A percentile compares a stretch with the other conserved stretches of the same genome.
These are phyloP conservation scores for Camillea tinctor DNA, from an alignment of 2,329 filamentous ascomycete species.

Conservation along the genomic window DNA sequence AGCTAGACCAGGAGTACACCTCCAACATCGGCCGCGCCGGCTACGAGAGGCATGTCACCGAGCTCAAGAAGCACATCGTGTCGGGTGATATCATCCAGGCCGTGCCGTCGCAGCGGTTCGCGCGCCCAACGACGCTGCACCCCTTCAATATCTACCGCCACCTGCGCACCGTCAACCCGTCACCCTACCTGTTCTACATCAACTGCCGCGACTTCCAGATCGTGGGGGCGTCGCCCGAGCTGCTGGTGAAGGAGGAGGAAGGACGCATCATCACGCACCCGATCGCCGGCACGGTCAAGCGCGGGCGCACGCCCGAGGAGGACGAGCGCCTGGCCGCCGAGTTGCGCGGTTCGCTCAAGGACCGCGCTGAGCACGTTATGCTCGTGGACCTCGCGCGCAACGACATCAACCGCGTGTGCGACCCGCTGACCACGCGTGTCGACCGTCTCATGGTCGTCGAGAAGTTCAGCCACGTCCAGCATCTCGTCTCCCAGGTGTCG, in stretches of 20 bases:
- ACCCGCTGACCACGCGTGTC: constrained; percentile 84
- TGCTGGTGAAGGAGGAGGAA: constrained; percentile 86
- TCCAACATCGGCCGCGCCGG: constrained; percentile 89
- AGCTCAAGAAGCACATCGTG: constrained; percentile 86
- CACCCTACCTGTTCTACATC: constrained; percentile 95
- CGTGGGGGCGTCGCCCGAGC: constrained; percentile 89
- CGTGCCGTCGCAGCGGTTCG: constrained; percentile 90
- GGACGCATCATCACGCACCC: constrained; percentile 93
- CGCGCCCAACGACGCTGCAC: constrained; percentile 84
- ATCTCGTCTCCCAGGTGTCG: constrained; percentile 93
- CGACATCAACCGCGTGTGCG: constrained; percentile 93
- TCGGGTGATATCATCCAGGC: constrained; percentile 96
- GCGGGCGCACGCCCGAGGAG: constrained; percentile 76
- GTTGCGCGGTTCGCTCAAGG: constrained; percentile 79
- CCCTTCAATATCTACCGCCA: constrained; percentile 98
- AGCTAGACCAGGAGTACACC: constrained; percentile 72
- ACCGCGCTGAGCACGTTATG: constrained; percentile 96
- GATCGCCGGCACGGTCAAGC: constrained; percentile 92
- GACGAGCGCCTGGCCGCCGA: constrained; percentile 77
- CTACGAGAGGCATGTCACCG: constrained; percentile 86
- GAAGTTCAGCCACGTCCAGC: constrained; percentile 95
- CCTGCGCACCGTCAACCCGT: constrained; percentile 94
- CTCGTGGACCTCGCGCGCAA: constrained; percentile 93
- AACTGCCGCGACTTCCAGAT: constrained; percentile 92
- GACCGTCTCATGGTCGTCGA: constrained; percentile 94